A percentile compares a stretch with the other conserved stretches of the same genome.
Conservation (phyloP, 1,284 basidiomycete species). For the Xerocomus minutiporus region DNA sequence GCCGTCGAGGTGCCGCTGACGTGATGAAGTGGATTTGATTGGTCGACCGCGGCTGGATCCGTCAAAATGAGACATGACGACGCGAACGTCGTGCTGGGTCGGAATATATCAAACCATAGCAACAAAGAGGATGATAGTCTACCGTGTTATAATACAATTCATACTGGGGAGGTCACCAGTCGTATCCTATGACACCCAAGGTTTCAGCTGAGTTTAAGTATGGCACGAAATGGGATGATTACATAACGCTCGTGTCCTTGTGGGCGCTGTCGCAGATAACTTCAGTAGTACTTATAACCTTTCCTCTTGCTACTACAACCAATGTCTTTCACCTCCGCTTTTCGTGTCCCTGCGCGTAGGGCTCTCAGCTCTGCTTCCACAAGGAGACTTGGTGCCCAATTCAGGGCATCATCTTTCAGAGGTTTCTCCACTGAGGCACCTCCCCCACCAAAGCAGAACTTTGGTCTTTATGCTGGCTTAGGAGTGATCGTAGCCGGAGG, state of each 20-base stretch:
- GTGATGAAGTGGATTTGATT: not conserved
- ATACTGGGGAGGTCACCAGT: not conserved
- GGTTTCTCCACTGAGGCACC: constrained; percentile 54
- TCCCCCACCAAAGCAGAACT: constrained; percentile 46
- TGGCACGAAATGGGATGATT: constrained; percentile 14
- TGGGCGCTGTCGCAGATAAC: constrained; percentile 10
- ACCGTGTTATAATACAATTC: not conserved
- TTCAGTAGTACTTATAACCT: not conserved
- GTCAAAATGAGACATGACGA: not conserved
- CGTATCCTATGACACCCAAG: too few relatives aligned
- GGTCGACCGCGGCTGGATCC: not conserved
- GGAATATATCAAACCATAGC: not conserved
- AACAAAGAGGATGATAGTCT: not conserved
- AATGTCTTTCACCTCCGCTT: constrained; percentile 44
- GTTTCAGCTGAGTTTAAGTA: not conserved
- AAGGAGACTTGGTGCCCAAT: constrained; percentile 25
- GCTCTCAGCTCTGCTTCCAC: constrained; percentile 36
- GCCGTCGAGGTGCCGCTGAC: not conserved
- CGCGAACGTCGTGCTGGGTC: not conserved
- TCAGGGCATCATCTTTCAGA: constrained; percentile 41
- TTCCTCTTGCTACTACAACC: not conserved
- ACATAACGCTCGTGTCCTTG: constrained; percentile 13
- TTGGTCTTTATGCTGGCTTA: constrained; percentile 51
- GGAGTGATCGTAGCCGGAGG: constrained; percentile 49
- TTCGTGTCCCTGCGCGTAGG: constrained; percentile 46